Evolutionary conservation across 75 land plant species (phyloP).

Genomic region (Pinus tabuliformis): DNA sequence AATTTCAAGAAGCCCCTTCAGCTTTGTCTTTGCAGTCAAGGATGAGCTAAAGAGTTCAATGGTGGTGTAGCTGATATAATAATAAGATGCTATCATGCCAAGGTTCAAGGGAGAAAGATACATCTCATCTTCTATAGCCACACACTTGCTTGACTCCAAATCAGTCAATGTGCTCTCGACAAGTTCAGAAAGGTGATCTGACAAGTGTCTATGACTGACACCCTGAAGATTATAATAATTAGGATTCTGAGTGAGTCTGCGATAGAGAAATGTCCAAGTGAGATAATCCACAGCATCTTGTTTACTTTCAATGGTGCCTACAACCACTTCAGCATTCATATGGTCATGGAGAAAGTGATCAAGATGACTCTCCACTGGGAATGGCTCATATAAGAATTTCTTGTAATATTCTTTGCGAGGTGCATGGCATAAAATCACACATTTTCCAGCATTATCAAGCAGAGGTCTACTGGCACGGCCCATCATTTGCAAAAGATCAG

Average conservation of each 20-base stretch:
- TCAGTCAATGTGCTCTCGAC: conserved; percentile 79
- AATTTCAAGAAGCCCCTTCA: conserved; percentile 87
- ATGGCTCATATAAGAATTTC: conserved; percentile 90
- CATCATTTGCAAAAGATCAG: conserved; percentile 97
- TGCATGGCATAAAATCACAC: conserved; percentile 92
- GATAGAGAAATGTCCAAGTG: conserved; percentile 90
- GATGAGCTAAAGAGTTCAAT: conserved; percentile 88
- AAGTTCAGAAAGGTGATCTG: conserved; percentile 93
- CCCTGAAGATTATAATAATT: conserved; percentile 92
- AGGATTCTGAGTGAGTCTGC: conserved; percentile 88
- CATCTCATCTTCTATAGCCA: conserved; percentile 86
- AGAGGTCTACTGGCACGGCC: conserved; percentile 94
- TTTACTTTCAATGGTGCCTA: conserved; percentile 81
- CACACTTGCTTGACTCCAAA: conserved; percentile 87
- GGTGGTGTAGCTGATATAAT: conserved; percentile 88
- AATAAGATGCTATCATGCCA: conserved; percentile 89
- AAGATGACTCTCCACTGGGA: conserved; percentile 94
- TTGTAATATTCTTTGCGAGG: conserved; percentile 95
- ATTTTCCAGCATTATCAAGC: conserved; percentile 80
- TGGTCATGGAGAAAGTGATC: conserved; percentile 90
- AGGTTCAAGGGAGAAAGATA: conserved; percentile 71
- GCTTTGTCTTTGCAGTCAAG: conserved; percentile 75
- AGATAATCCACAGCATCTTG: conserved; percentile 95
- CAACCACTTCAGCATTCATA: conserved; percentile 92
- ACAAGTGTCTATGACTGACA: conserved; percentile 87